These are phyloP conservation scores for Pythium brassicae DNA, from an alignment of 352 stramenopile species.

Conservation along the genomic window DNA sequence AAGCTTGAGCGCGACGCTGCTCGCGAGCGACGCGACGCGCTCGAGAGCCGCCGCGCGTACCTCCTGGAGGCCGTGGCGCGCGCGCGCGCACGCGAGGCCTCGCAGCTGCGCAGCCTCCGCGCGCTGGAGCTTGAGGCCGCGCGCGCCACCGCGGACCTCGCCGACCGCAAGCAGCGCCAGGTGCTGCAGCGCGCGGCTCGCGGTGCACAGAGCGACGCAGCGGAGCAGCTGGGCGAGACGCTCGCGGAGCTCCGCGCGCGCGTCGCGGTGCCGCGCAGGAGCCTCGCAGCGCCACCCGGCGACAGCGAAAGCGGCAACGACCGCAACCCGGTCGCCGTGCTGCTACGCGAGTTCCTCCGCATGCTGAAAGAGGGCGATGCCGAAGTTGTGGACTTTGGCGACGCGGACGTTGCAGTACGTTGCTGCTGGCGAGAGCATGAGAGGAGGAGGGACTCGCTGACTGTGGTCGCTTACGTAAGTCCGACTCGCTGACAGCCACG, in stretches of 20 bases:
- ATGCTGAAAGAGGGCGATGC: slow-evolving; percentile 25
- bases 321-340: slow-evolving; percentile 26
- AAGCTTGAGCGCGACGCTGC: slow-evolving; percentile 34
- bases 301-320: neutral
- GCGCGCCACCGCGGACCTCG: neutral
- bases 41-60: slow-evolving; percentile 17
- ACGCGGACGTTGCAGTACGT: slow-evolving; percentile 29
- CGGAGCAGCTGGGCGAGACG: neutral
- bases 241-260: slow-evolving; percentile 10
- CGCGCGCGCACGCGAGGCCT: slow-evolving; percentile 19
- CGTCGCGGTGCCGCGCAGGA: neutral
- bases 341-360: slow-evolving; percentile 28
- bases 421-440: no score
- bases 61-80: slow-evolving; percentile 20
- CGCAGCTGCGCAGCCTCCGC: slow-evolving; percentile 20
- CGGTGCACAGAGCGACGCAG: slow-evolving; percentile 11
- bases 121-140: slow-evolving; percentile 25
- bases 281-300: no score
- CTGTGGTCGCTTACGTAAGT: no score
- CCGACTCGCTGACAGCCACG: neutral
- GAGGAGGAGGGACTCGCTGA: no score
- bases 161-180: slow-evolving; percentile 27
- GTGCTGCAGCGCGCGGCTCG: slow-evolving; percentile 25
- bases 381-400: slow-evolving; percentile 36
- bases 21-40: slow-evolving; percentile 11